phyloP scores from a whole-genome alignment of 1,284 basidiomycete genomes.

The Farysia itapuensis region DNA sequence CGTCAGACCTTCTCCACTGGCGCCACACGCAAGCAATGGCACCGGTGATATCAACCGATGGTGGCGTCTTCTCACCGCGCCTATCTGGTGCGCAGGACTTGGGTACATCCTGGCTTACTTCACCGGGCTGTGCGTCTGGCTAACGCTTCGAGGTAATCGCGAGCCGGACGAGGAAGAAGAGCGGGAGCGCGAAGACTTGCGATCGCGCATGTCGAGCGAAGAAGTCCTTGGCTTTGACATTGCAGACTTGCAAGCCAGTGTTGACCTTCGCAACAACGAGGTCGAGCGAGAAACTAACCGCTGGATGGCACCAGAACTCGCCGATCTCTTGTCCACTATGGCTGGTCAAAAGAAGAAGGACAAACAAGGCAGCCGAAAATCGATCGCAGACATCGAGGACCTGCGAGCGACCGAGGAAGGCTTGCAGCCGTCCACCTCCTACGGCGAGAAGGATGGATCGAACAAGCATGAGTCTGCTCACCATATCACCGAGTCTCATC shows the following conservation, averaged over 20 bases:
- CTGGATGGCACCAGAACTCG: conserved; percentile 44
- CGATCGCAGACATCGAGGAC: conserved; percentile 1
- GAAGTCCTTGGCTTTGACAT: conserved; percentile 23
- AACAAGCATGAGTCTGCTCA: neutral
- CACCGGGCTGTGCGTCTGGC: conserved; percentile 49
- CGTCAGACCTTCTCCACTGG: conserved; percentile 32
- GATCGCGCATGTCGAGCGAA: conserved; percentile 32
- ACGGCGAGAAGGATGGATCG: conserved; percentile 2
- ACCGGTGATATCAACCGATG: conserved; percentile 24
- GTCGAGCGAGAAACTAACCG: conserved; percentile 18
- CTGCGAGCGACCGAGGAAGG: conserved; percentile 10
- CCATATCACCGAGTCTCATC: neutral
- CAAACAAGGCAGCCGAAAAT: conserved; percentile 10
- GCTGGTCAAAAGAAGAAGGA: conserved; percentile 28
- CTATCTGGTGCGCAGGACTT: conserved; percentile 43
- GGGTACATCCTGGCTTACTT: conserved; percentile 45
- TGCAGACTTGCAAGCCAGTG: conserved; percentile 25
- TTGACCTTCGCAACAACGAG: conserved; percentile 10
- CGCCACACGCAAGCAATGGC: conserved; percentile 8
- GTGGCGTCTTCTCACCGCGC: conserved; percentile 36
- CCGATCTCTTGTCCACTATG: conserved; percentile 20
- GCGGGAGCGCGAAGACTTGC: conserved; percentile 30
- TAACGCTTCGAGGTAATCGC: conserved; percentile 42
- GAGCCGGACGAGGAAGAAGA: conserved; percentile 42
- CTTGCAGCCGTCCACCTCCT: conserved; percentile 3